phyloP scores from a whole-genome alignment of 1,139 yeast species.

The Magnusiomyces suaveolens region DNA sequence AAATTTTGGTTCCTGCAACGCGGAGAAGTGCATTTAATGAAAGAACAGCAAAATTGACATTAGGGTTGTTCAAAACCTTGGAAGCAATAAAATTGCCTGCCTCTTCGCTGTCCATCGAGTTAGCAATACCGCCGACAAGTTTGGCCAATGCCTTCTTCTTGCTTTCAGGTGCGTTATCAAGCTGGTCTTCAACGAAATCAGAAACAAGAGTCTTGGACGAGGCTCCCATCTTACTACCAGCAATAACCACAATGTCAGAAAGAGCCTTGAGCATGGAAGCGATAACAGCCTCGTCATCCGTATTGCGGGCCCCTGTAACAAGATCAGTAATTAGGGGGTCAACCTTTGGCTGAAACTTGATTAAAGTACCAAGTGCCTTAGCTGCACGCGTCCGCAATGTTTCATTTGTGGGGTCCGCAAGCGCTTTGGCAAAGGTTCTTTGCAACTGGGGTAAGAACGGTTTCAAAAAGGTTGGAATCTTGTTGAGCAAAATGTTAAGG shows the following conservation, averaged over 20 bases:
- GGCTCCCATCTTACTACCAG: constrained; percentile 68
- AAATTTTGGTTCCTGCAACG: constrained; percentile 59
- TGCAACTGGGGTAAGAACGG: constrained; percentile 97
- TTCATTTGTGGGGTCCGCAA: constrained; percentile 66
- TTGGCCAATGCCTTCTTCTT: constrained; percentile 56
- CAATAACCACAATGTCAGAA: constrained; percentile 70
- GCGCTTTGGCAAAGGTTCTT: constrained; percentile 88
- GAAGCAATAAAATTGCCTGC: constrained; percentile 50
- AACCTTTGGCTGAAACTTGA: constrained; percentile 84
- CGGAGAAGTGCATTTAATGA: constrained; percentile 72
- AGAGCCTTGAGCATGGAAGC: constrained; percentile 80
- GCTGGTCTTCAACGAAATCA: too few relatives aligned
- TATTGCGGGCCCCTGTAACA: constrained; percentile 56
- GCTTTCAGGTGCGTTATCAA: constrained; percentile 14
- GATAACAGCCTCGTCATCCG: constrained; percentile 57
- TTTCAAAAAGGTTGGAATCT: constrained; percentile 83
- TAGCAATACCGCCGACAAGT: constrained; percentile 67
- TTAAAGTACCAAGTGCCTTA: constrained; percentile 74
- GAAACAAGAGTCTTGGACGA: too few relatives aligned
- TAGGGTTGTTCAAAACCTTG: constrained; percentile 43
- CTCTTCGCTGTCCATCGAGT: constrained; percentile 55
- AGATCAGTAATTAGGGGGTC: constrained; percentile 86
- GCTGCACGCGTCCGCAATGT: constrained; percentile 79
- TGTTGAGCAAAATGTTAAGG: constrained; percentile 61
- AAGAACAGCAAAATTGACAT: constrained; percentile 55